Percentiles rank a stretch among this genome's conserved stretches.
Conservation (phyloP, 2,329 filamentous ascomycete species). For the Colletotrichum sublineola region DNA sequence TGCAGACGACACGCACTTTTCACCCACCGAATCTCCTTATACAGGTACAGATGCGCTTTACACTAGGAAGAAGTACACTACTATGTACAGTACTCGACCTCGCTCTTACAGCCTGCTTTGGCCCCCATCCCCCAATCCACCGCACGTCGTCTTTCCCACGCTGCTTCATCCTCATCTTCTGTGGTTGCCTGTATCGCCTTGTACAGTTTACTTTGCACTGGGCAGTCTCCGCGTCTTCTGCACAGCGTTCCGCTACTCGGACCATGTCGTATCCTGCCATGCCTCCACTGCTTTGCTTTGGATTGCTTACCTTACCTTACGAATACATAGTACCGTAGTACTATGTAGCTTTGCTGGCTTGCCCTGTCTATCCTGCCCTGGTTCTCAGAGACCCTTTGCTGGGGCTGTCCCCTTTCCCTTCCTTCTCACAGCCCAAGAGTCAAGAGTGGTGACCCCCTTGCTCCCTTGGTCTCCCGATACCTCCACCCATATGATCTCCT, state of each 20-base stretch:
- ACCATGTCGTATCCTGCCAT: conserved; percentile 11
- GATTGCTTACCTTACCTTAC: conserved; percentile 34
- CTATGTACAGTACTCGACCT: neutral
- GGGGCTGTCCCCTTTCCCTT: conserved; percentile 36
- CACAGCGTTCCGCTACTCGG: conserved; percentile 10
- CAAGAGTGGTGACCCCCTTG: conserved; percentile 37
- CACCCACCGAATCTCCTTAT: conserved; percentile 10
- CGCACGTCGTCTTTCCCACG: neutral
- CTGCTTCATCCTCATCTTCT: conserved; percentile 1
- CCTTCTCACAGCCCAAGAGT: conserved; percentile 29
- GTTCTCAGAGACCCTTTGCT: conserved; percentile 20
- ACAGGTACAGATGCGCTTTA: conserved; percentile 2
- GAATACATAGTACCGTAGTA: neutral
- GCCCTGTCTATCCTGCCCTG: conserved; percentile 29
- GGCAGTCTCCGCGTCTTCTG: neutral
- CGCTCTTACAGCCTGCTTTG: conserved; percentile 19
- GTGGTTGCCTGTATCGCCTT: neutral
- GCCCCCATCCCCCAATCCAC: conserved; percentile 1
- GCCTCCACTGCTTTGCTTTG: conserved; percentile 28
- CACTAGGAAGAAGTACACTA: neutral
- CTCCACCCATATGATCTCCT: conserved; percentile 44
- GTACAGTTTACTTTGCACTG: neutral
- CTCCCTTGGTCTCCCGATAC: conserved; percentile 42
- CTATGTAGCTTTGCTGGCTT: conserved; percentile 25
- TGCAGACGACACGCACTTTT: neutral